Evolutionary conservation across 352 stramenopile species (phyloP).

Genomic region (Pythium periplocum): DNA sequence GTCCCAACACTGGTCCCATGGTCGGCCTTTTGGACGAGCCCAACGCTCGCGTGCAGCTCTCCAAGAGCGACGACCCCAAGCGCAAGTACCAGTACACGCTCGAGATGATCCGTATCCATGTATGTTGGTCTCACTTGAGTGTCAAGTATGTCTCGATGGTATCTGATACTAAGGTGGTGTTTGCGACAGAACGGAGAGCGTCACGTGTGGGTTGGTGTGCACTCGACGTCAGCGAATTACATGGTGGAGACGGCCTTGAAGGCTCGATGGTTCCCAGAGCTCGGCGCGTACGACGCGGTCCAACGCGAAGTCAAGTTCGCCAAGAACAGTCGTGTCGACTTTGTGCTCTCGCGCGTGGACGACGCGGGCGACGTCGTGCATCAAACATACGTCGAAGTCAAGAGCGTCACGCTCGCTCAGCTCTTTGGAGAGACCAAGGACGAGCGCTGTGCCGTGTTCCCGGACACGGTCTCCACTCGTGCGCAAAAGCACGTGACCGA

Average conservation of each 20-base stretch:
- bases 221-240: conserved; percentile 69
- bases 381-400: conserved; percentile 81
- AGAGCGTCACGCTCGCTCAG: conserved; percentile 69
- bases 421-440: conserved; percentile 5
- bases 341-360: conserved; percentile 49
- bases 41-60: conserved; percentile 65
- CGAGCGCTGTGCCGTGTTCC: conserved; percentile 55
- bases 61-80: conserved; percentile 67
- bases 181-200: conserved; percentile 51
- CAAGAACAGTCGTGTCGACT: conserved; percentile 82
- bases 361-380: conserved; percentile 26
- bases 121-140: conserved; percentile 23
- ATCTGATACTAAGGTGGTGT: not conserved
- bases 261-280: conserved; percentile 57
- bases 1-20: conserved; percentile 82
- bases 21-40: conserved; percentile 65
- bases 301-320: conserved; percentile 73
- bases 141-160: not conserved
- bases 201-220: conserved; percentile 71
- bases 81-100: conserved; percentile 83
- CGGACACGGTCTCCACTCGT: conserved; percentile 69
- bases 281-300: conserved; percentile 46
- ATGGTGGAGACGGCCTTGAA: conserved; percentile 71
- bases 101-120: conserved; percentile 79
- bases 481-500: conserved; percentile 76